phyloP scores from a whole-genome alignment of 805 yeast species.

The Metschnikowia bowlesiae region DNA sequence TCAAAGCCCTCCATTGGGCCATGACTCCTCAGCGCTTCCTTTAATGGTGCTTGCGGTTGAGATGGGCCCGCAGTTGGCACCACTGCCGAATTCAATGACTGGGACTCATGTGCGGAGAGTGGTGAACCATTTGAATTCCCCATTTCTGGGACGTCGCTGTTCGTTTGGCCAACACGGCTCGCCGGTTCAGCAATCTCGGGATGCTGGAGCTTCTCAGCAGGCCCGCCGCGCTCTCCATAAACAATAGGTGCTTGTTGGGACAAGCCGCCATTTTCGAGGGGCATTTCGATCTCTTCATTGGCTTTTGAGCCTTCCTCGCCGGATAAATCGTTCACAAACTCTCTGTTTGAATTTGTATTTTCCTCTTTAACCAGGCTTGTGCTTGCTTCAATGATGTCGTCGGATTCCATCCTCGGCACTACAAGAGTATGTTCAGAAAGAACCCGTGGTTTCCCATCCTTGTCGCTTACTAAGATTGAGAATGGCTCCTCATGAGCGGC shows the following conservation, averaged over 20 bases:
- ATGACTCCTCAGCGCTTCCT: not conserved
- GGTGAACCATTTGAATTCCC: not conserved
- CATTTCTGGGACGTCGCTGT: not conserved
- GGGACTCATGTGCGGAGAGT: too few relatives aligned
- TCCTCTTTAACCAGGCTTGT: not conserved
- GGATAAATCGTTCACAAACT: not conserved
- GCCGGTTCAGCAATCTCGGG: not conserved
- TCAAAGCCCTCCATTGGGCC: not conserved
- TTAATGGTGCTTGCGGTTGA: not conserved
- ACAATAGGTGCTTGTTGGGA: not conserved
- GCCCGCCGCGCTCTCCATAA: not conserved
- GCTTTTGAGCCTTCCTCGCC: not conserved
- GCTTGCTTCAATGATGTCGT: not conserved
- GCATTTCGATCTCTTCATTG: not conserved
- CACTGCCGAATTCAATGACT: too few relatives aligned
- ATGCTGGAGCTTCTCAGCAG: not conserved
- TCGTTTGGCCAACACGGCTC: not conserved
- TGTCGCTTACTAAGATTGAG: not conserved
- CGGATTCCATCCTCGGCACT: not conserved
- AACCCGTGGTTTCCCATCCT: not conserved
- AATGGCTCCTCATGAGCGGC: not conserved
- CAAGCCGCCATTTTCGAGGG: not conserved
- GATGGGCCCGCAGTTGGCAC: not conserved
- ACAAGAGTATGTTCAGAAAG: not conserved
- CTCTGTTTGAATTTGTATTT: not conserved